Evolutionary conservation across 345 rosid species (phyloP), one percentile per base, ranked within the genome.

Genomic region (Ceriops decandra): DNA sequence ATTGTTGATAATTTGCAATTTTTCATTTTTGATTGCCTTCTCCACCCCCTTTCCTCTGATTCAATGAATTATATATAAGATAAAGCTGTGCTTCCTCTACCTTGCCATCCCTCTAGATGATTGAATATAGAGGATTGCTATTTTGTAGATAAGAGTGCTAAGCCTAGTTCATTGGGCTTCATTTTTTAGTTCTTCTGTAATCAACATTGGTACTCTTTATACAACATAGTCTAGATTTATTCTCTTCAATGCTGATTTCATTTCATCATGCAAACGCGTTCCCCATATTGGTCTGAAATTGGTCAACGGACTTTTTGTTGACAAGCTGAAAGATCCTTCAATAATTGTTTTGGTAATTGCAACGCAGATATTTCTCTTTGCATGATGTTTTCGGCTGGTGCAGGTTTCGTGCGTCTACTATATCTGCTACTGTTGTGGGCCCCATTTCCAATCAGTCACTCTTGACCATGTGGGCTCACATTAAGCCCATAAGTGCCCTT

Each of bases 91-190:
- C 79, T 77, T 74, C 77, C 73, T 73, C 86, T 76, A 69, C 77
- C 78, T 24, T 70, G 31, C 70, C 74, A 60, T 77, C 78, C 75
- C 59, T 75, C 51, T 17, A 58, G 72, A 61, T 73, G 78, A 59
- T 60, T 67, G 67, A 69, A 66, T 31, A 58, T 70, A 64, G 83
- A 64, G 75, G 81, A 71, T 78, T 78, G 81, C 58, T 75, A 33
- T 82, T 82, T 78, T 88, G 93, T 88, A 82, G 84, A 88, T 88
- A 83, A 15, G 71, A 68, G 72, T 71, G 71, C 64, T 7, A 60
- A 70, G 52, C 78, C 62, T 74, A 54, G 52, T 52, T 60, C 36
- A 5, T 32, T 26, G 36, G 46, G 65, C 51, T 59, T 68, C 74
- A 64, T 24, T 70, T 74, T 26, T 56, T 24, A 10, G 64, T 59